phyloP scores from a whole-genome alignment of 2,329 filamentous ascomycete species.

The Pseudopithomyces chartarum region DNA sequence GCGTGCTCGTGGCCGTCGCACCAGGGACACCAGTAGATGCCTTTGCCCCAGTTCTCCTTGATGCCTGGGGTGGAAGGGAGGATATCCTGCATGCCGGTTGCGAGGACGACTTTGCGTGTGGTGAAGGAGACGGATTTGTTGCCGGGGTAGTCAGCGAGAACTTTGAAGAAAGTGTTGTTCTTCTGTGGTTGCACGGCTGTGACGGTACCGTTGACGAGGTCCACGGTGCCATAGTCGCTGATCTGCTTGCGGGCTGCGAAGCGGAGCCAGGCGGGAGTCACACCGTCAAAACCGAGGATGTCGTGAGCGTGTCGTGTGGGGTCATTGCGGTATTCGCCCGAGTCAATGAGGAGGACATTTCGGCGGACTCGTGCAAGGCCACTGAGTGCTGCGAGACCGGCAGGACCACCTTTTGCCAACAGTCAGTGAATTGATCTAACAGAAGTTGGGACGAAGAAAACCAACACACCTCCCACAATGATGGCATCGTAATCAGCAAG shows the following conservation, averaged over 20 bases:
- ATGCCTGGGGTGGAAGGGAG: background rate
- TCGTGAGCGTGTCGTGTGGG: constrained; percentile 4
- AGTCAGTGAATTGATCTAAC: too few relatives aligned
- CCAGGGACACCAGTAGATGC: constrained; percentile 8
- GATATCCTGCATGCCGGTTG: constrained; percentile 2
- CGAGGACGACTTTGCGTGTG: background rate
- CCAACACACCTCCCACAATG: background rate
- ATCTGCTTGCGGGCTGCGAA: constrained; percentile 1
- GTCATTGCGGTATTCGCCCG: constrained; percentile 3
- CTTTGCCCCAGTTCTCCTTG: constrained; percentile 4
- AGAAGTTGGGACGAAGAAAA: background rate
- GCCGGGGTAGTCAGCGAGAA: background rate
- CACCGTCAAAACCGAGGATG: constrained; percentile 2
- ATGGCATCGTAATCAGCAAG: constrained; percentile 20
- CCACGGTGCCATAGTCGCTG: constrained; percentile 1
- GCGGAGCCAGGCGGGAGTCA: constrained; percentile 4
- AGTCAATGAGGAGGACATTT: constrained; percentile 3
- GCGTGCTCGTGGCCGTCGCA: constrained; percentile 7
- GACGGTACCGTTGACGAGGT: constrained; percentile 1
- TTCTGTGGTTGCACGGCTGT: background rate
- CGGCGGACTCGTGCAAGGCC: constrained; percentile 5
- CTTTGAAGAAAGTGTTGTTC: constrained; percentile 4
- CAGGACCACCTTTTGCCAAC: background rate
- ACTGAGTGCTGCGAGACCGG: constrained; percentile 2
- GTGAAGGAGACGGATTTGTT: constrained; percentile 2